A percentile compares a stretch with the other conserved stretches of the same genome.
These are phyloP conservation scores for Cylindrotheca fusiformis DNA, from an alignment of 108 stramenopile species.

Conservation along the genomic window DNA sequence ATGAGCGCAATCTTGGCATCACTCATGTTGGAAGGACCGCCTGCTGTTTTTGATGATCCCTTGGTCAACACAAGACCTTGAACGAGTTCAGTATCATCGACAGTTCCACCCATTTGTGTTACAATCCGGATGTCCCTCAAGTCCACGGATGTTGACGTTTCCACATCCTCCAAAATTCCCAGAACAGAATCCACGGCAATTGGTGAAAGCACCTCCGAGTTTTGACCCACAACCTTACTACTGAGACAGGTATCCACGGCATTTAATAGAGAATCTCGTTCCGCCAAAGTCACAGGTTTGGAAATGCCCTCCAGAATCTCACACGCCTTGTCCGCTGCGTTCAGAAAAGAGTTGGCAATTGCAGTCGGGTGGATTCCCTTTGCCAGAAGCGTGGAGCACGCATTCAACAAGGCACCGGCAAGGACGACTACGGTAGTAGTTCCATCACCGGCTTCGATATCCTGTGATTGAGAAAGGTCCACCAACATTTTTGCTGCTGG, in stretches of 20 bases:
- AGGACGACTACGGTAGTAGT: conserved; percentile 96
- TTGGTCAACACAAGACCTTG: conserved; percentile 94
- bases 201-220: conserved; percentile 95
- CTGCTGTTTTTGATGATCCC: conserved; percentile 89
- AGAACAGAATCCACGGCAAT: conserved; percentile 98
- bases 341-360: conserved; percentile 89
- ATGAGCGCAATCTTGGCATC: conserved; percentile 97
- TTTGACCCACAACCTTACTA: conserved; percentile 95
- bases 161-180: conserved; percentile 69
- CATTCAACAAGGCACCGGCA: conserved; percentile 95
- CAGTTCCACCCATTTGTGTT: conserved; percentile 96
- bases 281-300: conserved; percentile 80
- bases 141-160: conserved; percentile 88
- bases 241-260: conserved; percentile 95
- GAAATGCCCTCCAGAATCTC: conserved; percentile 62
- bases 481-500: conserved; percentile 99
- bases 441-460: conserved; percentile 98
- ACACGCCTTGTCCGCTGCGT: conserved; percentile 64
- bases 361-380: conserved; percentile 98
- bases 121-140: conserved; percentile 96
- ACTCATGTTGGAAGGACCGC: conserved; percentile 87
- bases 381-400: conserved; percentile 72
- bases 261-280: conserved; percentile 82
- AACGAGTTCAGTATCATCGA: conserved; percentile 99
- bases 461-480: conserved; percentile 95